Evolutionary conservation across 2,329 filamentous ascomycete species (phyloP), one percentile per base, ranked within the genome.

Genomic region (Orbilia ellipsospora): DNA sequence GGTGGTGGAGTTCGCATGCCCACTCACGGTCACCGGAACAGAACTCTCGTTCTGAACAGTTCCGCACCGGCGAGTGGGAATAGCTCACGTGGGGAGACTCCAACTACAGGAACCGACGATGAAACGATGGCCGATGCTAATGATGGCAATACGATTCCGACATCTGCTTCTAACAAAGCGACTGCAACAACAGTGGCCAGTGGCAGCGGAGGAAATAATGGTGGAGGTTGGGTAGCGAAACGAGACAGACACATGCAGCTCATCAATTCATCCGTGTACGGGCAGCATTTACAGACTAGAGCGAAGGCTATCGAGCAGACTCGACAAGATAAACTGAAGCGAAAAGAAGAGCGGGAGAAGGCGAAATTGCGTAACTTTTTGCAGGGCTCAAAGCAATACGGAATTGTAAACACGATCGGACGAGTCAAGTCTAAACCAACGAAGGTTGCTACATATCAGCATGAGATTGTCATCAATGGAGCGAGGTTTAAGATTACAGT

Each of bases 181-280:
- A 75, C 80, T 77, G 79, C 77, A 23, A 70, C 78, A 64, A 79
- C 77, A 75, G 80, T 77, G 65, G 78, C 77, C 8, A 77, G 72
- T 61, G 79, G 80, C 31, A 72, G 8, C 36, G 55, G 20, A 69
- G 15, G 48, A n/a, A 18, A 18, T 52, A 52, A 23, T 18, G 20
- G 48, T 18, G 48, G 80, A 82, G 83, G 88, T 2, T 94, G 90
- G 88, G 87, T 95, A 50, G 87, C 89, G 4, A 91, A 90, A 81
- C 90, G 86, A 59, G 91, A 92, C 81, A 90, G 90, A 59, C 91
- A 94, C 80, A 87, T 92, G 80, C 92, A 96, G 81, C 84, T 96
- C 48, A 95, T 96, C 82, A 96, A 94, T 81, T 88, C 90, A 18
- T 88, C 88, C 15, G 87, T 94, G 0, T 95, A 90, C 81, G 89